Conservation (phyloP, 2,329 filamentous ascomycete genomes). For the Colletotrichum camelliae region DNA sequence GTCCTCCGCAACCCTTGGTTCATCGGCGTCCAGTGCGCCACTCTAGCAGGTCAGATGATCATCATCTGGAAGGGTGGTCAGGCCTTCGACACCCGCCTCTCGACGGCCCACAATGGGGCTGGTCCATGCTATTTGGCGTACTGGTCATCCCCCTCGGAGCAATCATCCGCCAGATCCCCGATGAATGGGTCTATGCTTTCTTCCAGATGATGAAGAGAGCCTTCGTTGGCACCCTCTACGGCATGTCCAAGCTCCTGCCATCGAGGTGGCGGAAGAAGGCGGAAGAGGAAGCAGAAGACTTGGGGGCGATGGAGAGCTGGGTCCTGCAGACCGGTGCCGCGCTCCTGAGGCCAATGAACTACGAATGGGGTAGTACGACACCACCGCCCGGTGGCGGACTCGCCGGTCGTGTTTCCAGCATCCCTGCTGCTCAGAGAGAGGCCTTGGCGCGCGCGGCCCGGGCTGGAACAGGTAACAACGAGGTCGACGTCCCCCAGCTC, state of each 20-base stretch:
- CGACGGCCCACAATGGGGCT: conserved; percentile 71
- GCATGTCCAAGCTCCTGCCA: conserved; percentile 21
- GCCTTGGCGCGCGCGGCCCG: conserved; percentile 18
- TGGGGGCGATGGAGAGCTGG: conserved; percentile 25
- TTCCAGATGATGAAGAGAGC: conserved; percentile 30
- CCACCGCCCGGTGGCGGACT: conserved; percentile 14
- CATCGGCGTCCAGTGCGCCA: conserved; percentile 69
- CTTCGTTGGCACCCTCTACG: conserved; percentile 29
- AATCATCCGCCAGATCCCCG: conserved; percentile 45
- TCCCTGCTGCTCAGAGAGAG: conserved; percentile 25
- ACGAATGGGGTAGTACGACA: conserved; percentile 25
- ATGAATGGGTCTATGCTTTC: conserved; percentile 42
- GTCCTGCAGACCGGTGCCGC: conserved; percentile 27
- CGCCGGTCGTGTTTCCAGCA: conserved; percentile 22
- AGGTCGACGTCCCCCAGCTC: conserved; percentile 19
- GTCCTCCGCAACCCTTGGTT: conserved; percentile 80
- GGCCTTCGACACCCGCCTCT: conserved; percentile 68
- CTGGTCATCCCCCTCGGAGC: conserved; percentile 68
- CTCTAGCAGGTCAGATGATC: conserved; percentile 72
- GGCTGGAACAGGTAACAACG: conserved; percentile 7
- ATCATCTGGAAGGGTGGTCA: conserved; percentile 74
- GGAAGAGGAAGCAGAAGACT: conserved; percentile 10
- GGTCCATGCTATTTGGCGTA: conserved; percentile 71
- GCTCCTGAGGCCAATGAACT: conserved; percentile 25
- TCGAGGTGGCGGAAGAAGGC: conserved; percentile 21